Conservation (phyloP, 495 filamentous ascomycete species). For the Trichocladium uniseriatum region DNA sequence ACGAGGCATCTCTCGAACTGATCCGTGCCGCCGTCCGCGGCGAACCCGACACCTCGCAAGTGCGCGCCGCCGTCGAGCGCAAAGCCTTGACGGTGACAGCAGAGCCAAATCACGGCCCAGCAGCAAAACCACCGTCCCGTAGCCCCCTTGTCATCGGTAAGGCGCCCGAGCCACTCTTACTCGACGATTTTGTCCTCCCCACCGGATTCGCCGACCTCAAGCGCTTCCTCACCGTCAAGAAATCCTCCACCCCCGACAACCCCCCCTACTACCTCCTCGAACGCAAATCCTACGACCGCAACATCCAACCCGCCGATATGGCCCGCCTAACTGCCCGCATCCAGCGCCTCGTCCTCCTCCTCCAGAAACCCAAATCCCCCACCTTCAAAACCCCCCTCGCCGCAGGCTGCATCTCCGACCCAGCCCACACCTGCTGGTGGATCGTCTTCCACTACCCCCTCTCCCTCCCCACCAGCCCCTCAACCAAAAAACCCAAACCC, state of each 20-base stretch:
- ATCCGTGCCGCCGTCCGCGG: conserved; percentile 7
- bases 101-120: too few relatives aligned
- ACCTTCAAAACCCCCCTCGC: conserved; percentile 1
- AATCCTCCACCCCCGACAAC: neutral
- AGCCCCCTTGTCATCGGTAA: too few relatives aligned
- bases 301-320: conserved; percentile 1
- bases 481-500: neutral
- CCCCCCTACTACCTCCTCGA: conserved; percentile 1
- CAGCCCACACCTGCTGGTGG: conserved; percentile 5
- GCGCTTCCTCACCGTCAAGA: conserved; percentile 3
- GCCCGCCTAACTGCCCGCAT: neutral
- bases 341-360: conserved; percentile 8
- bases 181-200: neutral
- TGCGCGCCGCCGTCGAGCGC: conserved; percentile 4
- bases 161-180: neutral
- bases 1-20: conserved; percentile 4
- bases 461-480: neutral
- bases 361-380: neutral
- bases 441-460: conserved; percentile 5
- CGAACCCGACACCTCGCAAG: neutral
- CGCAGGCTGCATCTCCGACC: conserved; percentile 4
- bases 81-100: neutral
- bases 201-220: neutral
- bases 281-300: conserved; percentile 4
- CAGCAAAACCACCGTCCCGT: too few relatives aligned